Evolutionary conservation across 768 basidiomycete genomes (phyloP), one percentile per base, ranked within the genome.

Genomic region (Xerocomus potaroensis): DNA sequence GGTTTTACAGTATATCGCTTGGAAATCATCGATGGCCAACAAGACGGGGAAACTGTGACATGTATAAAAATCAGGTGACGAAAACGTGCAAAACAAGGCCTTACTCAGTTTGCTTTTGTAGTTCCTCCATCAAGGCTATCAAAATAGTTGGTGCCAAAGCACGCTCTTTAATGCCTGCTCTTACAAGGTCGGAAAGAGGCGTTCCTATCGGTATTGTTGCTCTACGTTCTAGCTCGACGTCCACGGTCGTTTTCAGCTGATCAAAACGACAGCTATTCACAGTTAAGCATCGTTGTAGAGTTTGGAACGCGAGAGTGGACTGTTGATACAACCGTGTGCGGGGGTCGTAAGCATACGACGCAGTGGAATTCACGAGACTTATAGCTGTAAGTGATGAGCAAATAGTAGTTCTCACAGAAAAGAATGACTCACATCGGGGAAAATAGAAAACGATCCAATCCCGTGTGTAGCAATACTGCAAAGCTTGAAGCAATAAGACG

Each of bases 381-480:
- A 74, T 71, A 1, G 72, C 81, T 83, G 47, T 16, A 22, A 2
- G 24, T 19, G 16, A 33, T 62, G 34, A 44, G 23, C 3, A 19
- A 30, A 30, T 24, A 1, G 14, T 27, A 10, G 34, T 4, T 12
- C 24, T 21, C n/a, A 19, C 37, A 8, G 30, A 14, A 9, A 23
- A 15, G 16, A 29, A 21, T 10, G 23, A 65, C 74, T 39, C 26
- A 88, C 90, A 80, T 67, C 84, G 74, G 3, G 93, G 91, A 21
- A 92, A 77, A 61, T 93, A 96, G 15, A 94, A 65, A 15, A 91
- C 88, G 18, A 94, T 75, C 87, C 90, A 93, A 22, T 77, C 76
- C 18, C 78, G 74, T 3, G 74, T 65, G 9, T 75, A 56, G 27
- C 81, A 83, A 51, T 89, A 82, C 31, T 85, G 74, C 0, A 88